Evolutionary conservation across 192 early-diverging fungal genomes (phyloP), one percentile per base, ranked within the genome.

Genomic region (Hyaloraphidium curvatum): DNA sequence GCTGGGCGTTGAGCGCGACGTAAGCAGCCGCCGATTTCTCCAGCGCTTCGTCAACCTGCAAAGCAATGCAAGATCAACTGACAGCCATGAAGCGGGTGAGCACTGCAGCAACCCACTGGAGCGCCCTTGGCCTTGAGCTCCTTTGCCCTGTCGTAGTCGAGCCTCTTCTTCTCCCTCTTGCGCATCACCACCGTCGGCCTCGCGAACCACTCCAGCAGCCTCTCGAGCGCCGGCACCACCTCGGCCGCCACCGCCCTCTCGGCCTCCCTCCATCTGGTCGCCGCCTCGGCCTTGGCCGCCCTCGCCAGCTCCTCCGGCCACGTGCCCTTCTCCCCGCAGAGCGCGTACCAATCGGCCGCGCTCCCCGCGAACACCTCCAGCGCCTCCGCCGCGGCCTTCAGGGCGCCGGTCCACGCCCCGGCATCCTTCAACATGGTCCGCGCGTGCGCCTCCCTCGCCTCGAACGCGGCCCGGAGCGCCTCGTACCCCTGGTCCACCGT

Each of bases 101-200:
- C 9, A 17, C 41, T 17, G 11, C 5, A 40, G 55, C 41, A 62
- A 77, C 74, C 55, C 65, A 58, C 54, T 79, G 79, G n/a, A n/a
- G n/a, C n/a, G 0, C 78, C 78, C 41, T 72, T 72, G 4, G 61
- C 62, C 40, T 69, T 67, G 50, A 84, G 74, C 27, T 69, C 65
- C 41, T 63, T 66, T 1, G 67, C 80, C 22, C 78, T 61, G 48
- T 85, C 82, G 62, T 78, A 76, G 54, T 87, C 84, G 27, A 87
- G 53, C 28, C 76, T 52, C 53, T 87, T 87, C 37, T 72, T 67
- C 1, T 78, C 72, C 16, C 84, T 63, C 53, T 85, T 87, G 48
- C 76, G 69, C 59, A 87, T 84, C 3, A 87, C 69, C 31, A 79
- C 67, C 17, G 67, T 56, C 5, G 82, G 84, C 11, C 73, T 76